Percentiles rank a stretch among this genome's conserved stretches.
Conservation (phyloP, 768 basidiomycete species). For the Mycena pura region DNA sequence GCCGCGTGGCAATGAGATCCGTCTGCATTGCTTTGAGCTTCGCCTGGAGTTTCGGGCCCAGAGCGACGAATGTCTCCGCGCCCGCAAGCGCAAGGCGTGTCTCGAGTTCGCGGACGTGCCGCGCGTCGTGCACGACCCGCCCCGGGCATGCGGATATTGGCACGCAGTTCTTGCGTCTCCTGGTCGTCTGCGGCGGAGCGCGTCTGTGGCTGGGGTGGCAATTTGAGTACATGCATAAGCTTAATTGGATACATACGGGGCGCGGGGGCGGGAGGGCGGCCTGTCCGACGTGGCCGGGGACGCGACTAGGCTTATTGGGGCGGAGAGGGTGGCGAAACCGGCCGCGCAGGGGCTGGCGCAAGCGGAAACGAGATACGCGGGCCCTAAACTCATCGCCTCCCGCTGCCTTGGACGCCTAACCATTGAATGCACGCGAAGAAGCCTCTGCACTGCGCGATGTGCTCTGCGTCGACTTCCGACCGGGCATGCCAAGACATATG, state of each 20-base stretch:
- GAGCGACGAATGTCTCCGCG: constrained; percentile 80
- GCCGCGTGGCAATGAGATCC: constrained; percentile 76
- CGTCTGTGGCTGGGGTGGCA: background rate
- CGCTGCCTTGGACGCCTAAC: constrained; percentile 33
- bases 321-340: constrained; percentile 23
- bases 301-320: constrained; percentile 22
- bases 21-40: constrained; percentile 84
- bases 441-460: constrained; percentile 24
- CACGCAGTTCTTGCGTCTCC: constrained; percentile 80
- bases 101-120: constrained; percentile 85
- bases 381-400: too few species aligned
- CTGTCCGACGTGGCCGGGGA: constrained; percentile 16
- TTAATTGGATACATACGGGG: background rate
- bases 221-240: too few species aligned
- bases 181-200: constrained; percentile 51
- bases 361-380: constrained; percentile 41
- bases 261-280: constrained; percentile 36
- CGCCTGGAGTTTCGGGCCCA: constrained; percentile 90
- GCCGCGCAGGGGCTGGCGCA: constrained; percentile 35
- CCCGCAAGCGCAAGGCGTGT: constrained; percentile 83
- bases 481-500: constrained; percentile 52
- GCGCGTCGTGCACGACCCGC: constrained; percentile 81
- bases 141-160: constrained; percentile 86
- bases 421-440: constrained; percentile 49
- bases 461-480: constrained; percentile 51